Evolutionary conservation across 257 asterid genomes (phyloP).

Genomic region (Avicennia marina): DNA sequence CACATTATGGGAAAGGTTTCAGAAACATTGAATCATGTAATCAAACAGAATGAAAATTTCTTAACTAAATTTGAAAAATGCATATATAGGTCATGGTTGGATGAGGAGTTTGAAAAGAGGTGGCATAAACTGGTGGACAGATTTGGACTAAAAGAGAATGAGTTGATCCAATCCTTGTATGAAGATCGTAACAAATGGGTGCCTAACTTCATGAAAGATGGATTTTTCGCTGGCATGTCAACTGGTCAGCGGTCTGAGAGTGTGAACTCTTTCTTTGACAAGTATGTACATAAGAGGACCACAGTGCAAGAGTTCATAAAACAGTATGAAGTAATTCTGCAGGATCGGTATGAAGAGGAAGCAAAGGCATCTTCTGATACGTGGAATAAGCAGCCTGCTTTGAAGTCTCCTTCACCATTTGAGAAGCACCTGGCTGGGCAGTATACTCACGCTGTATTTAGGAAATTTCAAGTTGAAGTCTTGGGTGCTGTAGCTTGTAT

Average conservation of each 20-base stretch:
- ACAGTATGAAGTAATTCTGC: slow-evolving; percentile 71
- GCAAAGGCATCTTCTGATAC: slow-evolving; percentile 90
- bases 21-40: slow-evolving; percentile 54
- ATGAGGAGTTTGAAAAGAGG: slow-evolving; percentile 74
- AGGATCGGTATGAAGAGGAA: slow-evolving; percentile 91
- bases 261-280: slow-evolving; percentile 85
- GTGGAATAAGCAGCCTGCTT: slow-evolving; percentile 76
- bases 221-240: slow-evolving; percentile 84
- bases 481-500: slow-evolving; percentile 94
- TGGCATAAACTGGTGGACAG: slow-evolving; percentile 77
- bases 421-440: slow-evolving; percentile 82
- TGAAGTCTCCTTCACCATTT: slow-evolving; percentile 94
- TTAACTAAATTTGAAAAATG: slow-evolving; percentile 68
- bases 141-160: slow-evolving; percentile 70
- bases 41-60: slow-evolving; percentile 68
- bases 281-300: slow-evolving; percentile 88
- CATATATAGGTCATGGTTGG: slow-evolving; percentile 68
- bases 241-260: slow-evolving; percentile 72
- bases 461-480: slow-evolving; percentile 82
- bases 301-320: slow-evolving; percentile 71
- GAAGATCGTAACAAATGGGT: slow-evolving; percentile 80
- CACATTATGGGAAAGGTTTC: slow-evolving; percentile 69
- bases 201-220: slow-evolving; percentile 59
- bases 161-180: slow-evolving; percentile 55
- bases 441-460: slow-evolving; percentile 71